A percentile compares a stretch with the other conserved stretches of the same genome.
Evolutionary conservation across 176 grass and related monocot genomes (phyloP).

Genomic region (Urochloa ruziziensis): DNA sequence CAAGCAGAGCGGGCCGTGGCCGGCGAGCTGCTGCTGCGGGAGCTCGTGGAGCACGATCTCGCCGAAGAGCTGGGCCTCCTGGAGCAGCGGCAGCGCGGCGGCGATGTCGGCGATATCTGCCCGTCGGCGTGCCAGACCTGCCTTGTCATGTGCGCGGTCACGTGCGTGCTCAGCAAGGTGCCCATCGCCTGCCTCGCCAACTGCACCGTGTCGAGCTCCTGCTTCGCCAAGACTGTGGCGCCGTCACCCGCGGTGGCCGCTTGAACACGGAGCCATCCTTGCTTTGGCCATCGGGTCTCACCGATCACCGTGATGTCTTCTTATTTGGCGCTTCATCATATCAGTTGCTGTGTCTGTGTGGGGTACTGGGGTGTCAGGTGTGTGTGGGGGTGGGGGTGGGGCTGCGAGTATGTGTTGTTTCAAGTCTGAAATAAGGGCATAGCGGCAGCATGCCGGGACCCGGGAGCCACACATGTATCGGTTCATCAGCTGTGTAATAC

Average conservation of each 20-base stretch:
- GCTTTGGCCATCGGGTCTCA: neutral
- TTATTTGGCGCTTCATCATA: neutral
- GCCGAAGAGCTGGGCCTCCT: neutral
- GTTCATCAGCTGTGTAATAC: too few relatives aligned
- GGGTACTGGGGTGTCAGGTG: too few relatives aligned
- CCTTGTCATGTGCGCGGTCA: neutral
- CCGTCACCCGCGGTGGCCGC: neutral
- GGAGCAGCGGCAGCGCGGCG: neutral
- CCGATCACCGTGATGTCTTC: neutral
- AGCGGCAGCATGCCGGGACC: too few relatives aligned
- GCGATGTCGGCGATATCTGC: neutral
- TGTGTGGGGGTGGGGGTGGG: too few relatives aligned
- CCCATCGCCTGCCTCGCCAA: constrained; percentile 2
- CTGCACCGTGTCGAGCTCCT: constrained; percentile 14
- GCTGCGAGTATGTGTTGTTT: too few relatives aligned
- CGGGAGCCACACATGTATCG: too few relatives aligned
- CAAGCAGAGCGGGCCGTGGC: neutral
- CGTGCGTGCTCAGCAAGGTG: neutral
- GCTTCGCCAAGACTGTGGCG: neutral
- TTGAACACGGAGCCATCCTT: neutral
- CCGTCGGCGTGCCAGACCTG: constrained; percentile 8
- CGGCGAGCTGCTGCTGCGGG: neutral
- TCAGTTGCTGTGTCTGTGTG: neutral
- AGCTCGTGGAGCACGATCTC: neutral
- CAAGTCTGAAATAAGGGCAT: too few relatives aligned